Percentiles rank a stretch among this genome's conserved stretches.
Evolutionary conservation across 257 asterid genomes (phyloP).

Genomic region (Knoxia roxburghii): DNA sequence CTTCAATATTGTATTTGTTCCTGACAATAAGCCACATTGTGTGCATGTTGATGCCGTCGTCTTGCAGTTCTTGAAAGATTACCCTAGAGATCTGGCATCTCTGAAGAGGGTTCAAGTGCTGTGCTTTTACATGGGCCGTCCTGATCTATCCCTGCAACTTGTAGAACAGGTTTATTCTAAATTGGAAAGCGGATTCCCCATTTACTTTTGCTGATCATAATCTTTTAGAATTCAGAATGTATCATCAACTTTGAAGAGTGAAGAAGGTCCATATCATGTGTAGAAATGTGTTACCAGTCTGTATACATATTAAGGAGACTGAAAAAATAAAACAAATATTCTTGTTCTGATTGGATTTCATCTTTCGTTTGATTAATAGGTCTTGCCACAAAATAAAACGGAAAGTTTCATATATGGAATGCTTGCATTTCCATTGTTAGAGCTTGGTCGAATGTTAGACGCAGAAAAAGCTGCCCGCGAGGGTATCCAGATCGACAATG

Average conservation of each 20-base stretch:
- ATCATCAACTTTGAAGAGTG: neutral
- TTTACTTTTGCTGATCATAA: neutral
- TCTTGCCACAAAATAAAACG: conserved; percentile 51
- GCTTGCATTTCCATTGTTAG: conserved; percentile 86
- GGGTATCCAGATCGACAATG: conserved; percentile 64
- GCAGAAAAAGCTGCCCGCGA: conserved; percentile 71
- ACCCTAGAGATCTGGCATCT: conserved; percentile 76
- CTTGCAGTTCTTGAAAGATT: conserved; percentile 62
- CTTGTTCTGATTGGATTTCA: conserved; percentile 3
- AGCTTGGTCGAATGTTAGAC: conserved; percentile 73
- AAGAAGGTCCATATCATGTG: neutral
- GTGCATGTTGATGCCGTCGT: neutral
- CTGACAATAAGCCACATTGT: neutral
- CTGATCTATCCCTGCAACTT: conserved; percentile 65
- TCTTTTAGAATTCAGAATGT: neutral
- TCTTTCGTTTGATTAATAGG: conserved; percentile 39
- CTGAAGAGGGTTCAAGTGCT: conserved; percentile 81
- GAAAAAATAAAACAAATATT: neutral
- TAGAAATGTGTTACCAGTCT: neutral
- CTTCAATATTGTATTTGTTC: neutral
- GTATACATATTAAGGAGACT: neutral
- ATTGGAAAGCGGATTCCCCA: neutral
- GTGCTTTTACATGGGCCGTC: conserved; percentile 84
- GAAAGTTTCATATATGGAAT: conserved; percentile 74
- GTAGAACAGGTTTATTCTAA: conserved; percentile 58